These are phyloP conservation scores for Eragrostis tef DNA, from an alignment of 202 grass and related monocot genomes.

Conservation along the genomic window DNA sequence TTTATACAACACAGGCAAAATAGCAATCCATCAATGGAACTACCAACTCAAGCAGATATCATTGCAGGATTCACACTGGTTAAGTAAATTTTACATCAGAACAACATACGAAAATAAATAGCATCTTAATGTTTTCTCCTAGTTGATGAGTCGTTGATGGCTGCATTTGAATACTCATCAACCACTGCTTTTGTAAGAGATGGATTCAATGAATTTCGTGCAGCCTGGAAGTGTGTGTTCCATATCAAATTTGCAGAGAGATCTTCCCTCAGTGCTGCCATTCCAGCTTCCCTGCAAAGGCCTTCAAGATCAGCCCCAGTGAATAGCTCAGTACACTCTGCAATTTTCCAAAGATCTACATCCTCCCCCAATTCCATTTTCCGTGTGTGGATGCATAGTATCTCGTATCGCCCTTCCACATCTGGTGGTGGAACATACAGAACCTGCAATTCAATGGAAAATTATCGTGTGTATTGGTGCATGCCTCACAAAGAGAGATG, in stretches of 20 bases:
- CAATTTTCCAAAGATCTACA: constrained; percentile 67
- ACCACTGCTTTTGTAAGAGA: constrained; percentile 68
- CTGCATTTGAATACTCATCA: constrained; percentile 57
- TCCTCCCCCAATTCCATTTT: constrained; percentile 77
- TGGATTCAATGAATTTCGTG: constrained; percentile 58
- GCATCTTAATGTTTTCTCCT: constrained; percentile 45
- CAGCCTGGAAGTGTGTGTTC: constrained; percentile 56
- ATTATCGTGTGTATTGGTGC: constrained; percentile 1
- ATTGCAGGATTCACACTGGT: neutral
- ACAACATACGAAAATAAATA: neutral
- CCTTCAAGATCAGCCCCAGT: constrained; percentile 84
- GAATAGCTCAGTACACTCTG: constrained; percentile 67
- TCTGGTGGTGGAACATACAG: constrained; percentile 77
- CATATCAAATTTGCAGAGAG: constrained; percentile 48
- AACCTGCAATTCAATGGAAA: constrained; percentile 56
- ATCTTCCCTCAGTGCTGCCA: constrained; percentile 71
- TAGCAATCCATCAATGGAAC: neutral
- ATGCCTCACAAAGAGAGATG: neutral
- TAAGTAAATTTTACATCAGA: neutral
- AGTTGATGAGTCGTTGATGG: constrained; percentile 44
- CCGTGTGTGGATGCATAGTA: constrained; percentile 69
- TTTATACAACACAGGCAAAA: neutral
- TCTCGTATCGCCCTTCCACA: constrained; percentile 64
- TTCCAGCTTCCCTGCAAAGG: constrained; percentile 77
- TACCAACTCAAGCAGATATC: neutral